A percentile compares a stretch with the other conserved stretches of the same genome.
phyloP scores from a whole-genome alignment of 352 stramenopile species.

The Phytophthora meadii region DNA sequence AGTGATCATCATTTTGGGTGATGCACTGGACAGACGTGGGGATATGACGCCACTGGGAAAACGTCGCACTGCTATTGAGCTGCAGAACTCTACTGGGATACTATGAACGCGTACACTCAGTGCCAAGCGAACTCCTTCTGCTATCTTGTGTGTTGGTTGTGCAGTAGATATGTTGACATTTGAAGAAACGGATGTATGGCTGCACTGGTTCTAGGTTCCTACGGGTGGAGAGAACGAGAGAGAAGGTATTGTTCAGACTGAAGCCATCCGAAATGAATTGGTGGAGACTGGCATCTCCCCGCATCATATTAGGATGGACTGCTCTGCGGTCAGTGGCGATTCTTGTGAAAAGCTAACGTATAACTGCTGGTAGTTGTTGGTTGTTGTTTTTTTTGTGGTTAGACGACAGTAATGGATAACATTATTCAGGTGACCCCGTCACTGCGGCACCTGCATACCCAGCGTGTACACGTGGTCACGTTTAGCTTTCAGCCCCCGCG shows the following conservation, averaged over 20 bases:
- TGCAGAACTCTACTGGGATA: conserved; percentile 65
- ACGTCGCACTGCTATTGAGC: conserved; percentile 33
- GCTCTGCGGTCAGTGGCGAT: conserved; percentile 51
- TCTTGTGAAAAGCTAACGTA: neutral
- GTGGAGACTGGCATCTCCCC: conserved; percentile 61
- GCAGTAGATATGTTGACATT: neutral
- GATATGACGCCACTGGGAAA: no score
- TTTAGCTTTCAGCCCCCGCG: conserved; percentile 32
- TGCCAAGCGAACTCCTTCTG: conserved; percentile 34
- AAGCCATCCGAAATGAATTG: conserved; percentile 61
- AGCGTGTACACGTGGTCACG: no score
- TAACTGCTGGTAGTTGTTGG: neutral
- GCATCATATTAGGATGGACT: conserved; percentile 79
- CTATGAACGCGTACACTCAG: conserved; percentile 45
- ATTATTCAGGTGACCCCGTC: conserved; percentile 25
- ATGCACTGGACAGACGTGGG: no score
- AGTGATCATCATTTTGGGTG: no score
- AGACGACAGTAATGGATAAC: conserved; percentile 28
- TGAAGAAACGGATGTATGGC: neutral
- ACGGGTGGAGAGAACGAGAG: conserved; percentile 45
- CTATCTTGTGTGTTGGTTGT: conserved; percentile 42
- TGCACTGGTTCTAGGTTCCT: conserved; percentile 9
- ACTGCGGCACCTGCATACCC: no score
- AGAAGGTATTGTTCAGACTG: conserved; percentile 53
- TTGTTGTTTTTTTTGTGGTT: neutral